Conservation (phyloP, 805 yeast species). For the Metschnikowia koreensis region DNA sequence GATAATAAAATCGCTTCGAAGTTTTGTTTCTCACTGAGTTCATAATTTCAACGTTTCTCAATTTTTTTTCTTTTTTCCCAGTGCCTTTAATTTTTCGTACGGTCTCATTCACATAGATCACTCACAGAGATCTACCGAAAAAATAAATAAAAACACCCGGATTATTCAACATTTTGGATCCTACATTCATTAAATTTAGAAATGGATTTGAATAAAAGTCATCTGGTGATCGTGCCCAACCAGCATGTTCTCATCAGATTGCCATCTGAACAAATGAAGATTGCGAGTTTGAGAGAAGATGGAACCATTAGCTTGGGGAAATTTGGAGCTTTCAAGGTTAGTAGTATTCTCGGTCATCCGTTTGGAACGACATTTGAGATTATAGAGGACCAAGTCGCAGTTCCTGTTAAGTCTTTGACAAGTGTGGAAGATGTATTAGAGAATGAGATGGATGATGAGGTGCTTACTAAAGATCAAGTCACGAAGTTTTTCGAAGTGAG, state of each 20-base stretch:
- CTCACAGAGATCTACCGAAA: not conserved
- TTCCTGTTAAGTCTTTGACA: constrained; percentile 46
- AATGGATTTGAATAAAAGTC: constrained; percentile 16
- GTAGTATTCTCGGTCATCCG: constrained; percentile 73
- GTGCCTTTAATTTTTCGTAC: too few relatives aligned
- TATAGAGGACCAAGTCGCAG: constrained; percentile 49
- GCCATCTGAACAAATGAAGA: constrained; percentile 78
- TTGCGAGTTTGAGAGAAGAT: constrained; percentile 62
- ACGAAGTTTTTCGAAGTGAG: constrained; percentile 40
- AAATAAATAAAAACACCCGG: not conserved
- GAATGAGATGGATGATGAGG: constrained; percentile 32
- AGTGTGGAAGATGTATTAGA: constrained; percentile 14
- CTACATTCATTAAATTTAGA: not conserved
- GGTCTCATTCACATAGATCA: not conserved
- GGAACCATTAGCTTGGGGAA: constrained; percentile 77
- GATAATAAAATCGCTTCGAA: too few relatives aligned
- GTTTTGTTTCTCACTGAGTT: too few relatives aligned
- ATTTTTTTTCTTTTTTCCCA: too few relatives aligned
- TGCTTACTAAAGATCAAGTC: constrained; percentile 38
- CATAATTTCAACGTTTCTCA: too few relatives aligned
- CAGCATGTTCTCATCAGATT: constrained; percentile 65
- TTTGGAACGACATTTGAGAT: constrained; percentile 91
- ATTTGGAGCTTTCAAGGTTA: constrained; percentile 80
- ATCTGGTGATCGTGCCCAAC: constrained; percentile 40
- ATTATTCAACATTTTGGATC: not conserved